Base-by-base conservation (phyloP, 2,329 filamentous ascomycete genomes). In the Nemania sp. region DNA sequence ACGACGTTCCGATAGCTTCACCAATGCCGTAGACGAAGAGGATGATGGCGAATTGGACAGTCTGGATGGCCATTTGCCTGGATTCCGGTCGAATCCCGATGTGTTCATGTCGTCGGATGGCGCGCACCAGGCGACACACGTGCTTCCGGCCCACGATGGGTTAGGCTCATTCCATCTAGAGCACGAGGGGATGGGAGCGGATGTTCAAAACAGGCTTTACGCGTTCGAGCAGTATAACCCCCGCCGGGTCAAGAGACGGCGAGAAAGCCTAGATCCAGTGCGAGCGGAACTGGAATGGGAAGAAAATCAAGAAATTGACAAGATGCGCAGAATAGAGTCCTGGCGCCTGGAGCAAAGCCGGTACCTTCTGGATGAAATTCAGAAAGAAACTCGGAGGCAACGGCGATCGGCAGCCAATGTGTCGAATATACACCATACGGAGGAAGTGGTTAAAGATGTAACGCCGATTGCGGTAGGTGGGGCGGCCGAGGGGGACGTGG, bases 301-400 rank as follows among this genome's bases (percentile, higher is more conserved):
- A 36, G 73, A 77, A 30, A 73, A 78, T 23, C 81, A 86, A 34
- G 87, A 91, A 60, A 77, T 82, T 34, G 91, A 96, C 62, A 86
- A 88, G 67, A 88, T 86, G 68, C 84, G 86, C 63, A 83, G 93
- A 56, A 96, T 99, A 67, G 93, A 97, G 72, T 82, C 84, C 46
- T 99, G 94, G 94, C 83, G 92, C 51, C 74, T 95, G 66, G 93
- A 97, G 66, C 92, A 99, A 70, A 96, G 91, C 70, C 83, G 84
- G 54, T 84, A 90, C 9, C 76, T 99, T 23, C 71, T 97, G 28
- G 89, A 96, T 51, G 91, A 97, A 72, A 92, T 97, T 42, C 89
- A 95, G 71, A 87, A 84, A 57, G 91, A 96, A 72, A 96, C 91
- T 3, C 79, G 84, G 50, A 77, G 79, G 57, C 80, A 88, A 53